Evolutionary conservation across 2,329 filamentous ascomycete genomes (phyloP).

Genomic region (Geoglossum cookeanum): DNA sequence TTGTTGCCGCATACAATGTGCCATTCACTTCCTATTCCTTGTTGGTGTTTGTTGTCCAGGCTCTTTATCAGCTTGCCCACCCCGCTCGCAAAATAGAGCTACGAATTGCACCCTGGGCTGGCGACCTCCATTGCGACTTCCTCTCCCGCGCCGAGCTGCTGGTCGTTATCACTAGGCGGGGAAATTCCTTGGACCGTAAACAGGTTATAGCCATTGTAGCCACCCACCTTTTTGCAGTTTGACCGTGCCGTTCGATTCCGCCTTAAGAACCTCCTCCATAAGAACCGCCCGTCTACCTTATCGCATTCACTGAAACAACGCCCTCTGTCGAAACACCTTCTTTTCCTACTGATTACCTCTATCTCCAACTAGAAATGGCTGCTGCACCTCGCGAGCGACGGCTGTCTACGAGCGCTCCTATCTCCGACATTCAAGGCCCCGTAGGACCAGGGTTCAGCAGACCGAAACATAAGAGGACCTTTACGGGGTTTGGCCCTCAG

Average conservation of each 20-base stretch:
- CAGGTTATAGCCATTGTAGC: background rate
- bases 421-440: constrained; percentile 70
- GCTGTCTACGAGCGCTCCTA: constrained; percentile 63
- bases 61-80: background rate
- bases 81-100: background rate
- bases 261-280: background rate
- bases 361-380: constrained; percentile 9
- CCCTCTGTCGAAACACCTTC: background rate
- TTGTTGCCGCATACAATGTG: too few relatives aligned
- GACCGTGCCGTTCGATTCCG: background rate
- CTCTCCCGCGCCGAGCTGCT: background rate
- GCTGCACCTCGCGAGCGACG: constrained; percentile 48
- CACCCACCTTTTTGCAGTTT: background rate
- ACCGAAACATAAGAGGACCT: constrained; percentile 94
- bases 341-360: background rate
- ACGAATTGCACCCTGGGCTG: background rate
- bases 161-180: background rate
- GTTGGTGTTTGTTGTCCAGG: background rate
- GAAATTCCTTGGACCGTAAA: background rate
- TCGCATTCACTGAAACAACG: background rate
- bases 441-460: constrained; percentile 74
- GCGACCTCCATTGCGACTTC: background rate
- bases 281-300: background rate
- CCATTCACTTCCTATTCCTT: background rate
- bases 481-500: constrained; percentile 72